These are phyloP conservation scores for Phyllosticta citribraziliensis DNA, from an alignment of 2,329 filamentous ascomycete genomes.

Conservation along the genomic window DNA sequence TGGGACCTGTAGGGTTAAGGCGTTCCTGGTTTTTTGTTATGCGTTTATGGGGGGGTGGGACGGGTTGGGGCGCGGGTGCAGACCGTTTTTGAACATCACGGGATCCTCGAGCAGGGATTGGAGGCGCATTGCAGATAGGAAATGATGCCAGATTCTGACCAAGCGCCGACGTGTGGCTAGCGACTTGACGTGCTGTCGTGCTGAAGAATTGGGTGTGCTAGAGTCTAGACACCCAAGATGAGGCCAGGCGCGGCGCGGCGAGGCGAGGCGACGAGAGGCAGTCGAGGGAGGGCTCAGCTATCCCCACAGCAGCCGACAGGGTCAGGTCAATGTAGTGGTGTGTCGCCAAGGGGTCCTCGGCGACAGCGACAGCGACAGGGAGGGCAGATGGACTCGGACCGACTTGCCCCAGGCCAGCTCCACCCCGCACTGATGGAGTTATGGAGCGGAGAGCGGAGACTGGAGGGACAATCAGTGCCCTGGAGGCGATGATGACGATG, in stretches of 20 bases:
- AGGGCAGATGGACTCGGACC: not conserved
- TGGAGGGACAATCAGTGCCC: not conserved
- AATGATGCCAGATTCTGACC: not conserved
- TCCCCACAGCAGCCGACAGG: too few species aligned
- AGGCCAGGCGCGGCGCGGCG: too few species aligned
- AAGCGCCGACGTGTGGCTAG: not conserved
- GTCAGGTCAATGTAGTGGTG: too few species aligned
- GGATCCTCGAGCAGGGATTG: not conserved
- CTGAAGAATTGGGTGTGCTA: not conserved
- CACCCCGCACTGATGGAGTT: conserved; percentile 1
- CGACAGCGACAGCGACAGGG: not conserved
- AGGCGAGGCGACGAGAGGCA: too few species aligned
- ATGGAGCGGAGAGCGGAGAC: not conserved
- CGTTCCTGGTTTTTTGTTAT: not conserved
- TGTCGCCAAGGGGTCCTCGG: not conserved
- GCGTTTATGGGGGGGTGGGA: not conserved
- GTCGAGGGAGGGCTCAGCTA: too few species aligned
- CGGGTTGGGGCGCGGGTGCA: not conserved
- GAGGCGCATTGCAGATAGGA: not conserved
- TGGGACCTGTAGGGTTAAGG: not conserved
- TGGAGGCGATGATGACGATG: not conserved
- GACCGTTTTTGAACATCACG: not conserved
- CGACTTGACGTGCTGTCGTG: not conserved
- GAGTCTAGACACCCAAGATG: not conserved
- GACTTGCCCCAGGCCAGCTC: not conserved